These are phyloP conservation scores for Globisporangium splendens DNA, from an alignment of 352 stramenopile species.

Conservation along the genomic window DNA sequence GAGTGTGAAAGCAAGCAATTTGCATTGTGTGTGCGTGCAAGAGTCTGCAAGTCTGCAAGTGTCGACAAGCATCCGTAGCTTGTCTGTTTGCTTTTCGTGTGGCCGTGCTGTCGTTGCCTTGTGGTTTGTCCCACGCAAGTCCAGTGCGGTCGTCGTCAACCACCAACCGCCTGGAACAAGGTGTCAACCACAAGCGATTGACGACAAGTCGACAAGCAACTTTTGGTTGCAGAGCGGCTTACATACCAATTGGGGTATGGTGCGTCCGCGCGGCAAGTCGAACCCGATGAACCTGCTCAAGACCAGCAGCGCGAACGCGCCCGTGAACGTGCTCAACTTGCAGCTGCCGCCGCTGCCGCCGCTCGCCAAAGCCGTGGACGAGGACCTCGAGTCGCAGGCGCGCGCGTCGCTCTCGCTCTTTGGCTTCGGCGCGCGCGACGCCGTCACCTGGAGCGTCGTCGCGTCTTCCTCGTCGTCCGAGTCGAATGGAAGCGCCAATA, in stretches of 20 bases:
- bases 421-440: slow-evolving; percentile 54
- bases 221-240: no score
- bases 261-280: slow-evolving; percentile 34
- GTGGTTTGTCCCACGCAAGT: no score
- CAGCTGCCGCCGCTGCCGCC: slow-evolving; percentile 31
- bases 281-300: slow-evolving; percentile 20
- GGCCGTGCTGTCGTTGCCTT: no score
- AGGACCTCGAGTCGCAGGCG: slow-evolving; percentile 62
- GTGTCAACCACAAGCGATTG: no score
- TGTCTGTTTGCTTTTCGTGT: no score
- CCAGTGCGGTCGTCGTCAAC: no score
- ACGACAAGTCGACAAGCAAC: no score
- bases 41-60: no score
- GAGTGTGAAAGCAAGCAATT: slow-evolving; percentile 2
- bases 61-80: neutral
- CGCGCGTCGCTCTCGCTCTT: slow-evolving; percentile 67
- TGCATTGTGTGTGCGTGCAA: no score
- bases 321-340: slow-evolving; percentile 23
- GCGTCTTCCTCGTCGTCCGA: slow-evolving; percentile 13
- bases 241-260: slow-evolving; percentile 8
- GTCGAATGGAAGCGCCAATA: neutral
- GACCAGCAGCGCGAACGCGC: slow-evolving; percentile 8
- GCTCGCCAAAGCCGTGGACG: slow-evolving; percentile 31
- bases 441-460: slow-evolving; percentile 60
- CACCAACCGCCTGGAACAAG: no score